These are phyloP conservation scores for Vanderwaltozyma tropicalis DNA, from an alignment of 805 yeast genomes.

Conservation along the genomic window DNA sequence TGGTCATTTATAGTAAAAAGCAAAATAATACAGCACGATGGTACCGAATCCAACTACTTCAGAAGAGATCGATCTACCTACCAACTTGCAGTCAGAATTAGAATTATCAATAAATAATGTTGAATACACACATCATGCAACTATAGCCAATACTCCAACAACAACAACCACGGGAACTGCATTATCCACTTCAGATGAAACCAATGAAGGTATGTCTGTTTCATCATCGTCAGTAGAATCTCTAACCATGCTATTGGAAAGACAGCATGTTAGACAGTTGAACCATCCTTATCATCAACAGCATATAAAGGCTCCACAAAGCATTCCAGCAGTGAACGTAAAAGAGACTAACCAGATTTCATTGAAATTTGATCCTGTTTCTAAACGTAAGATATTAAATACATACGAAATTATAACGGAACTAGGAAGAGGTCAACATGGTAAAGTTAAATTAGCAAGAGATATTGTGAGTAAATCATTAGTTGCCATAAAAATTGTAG, in stretches of 20 bases:
- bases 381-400: constrained; percentile 71
- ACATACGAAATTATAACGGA: constrained; percentile 82
- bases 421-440: constrained; percentile 95
- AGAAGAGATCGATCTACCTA: constrained; percentile 24
- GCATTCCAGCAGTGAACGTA: constrained; percentile 32
- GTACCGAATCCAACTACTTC: background rate
- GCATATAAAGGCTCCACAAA: constrained; percentile 19
- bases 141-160: background rate
- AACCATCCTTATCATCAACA: constrained; percentile 35
- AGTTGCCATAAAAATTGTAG: constrained; percentile 92
- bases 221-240: constrained; percentile 25
- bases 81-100: constrained; percentile 16
- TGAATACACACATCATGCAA: background rate
- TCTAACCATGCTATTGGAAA: constrained; percentile 30
- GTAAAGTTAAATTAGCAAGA: constrained; percentile 88
- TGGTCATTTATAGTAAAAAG: too few relatives aligned
- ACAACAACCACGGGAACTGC: background rate
- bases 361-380: constrained; percentile 81
- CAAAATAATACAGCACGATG: background rate
- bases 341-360: constrained; percentile 75
- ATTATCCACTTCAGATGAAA: background rate
- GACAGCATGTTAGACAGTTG: constrained; percentile 32
- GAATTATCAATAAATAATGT: background rate
- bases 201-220: constrained; percentile 25
- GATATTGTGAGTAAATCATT: constrained; percentile 51